Evolutionary conservation across 441 rosid genomes (phyloP).

Genomic region (Erodium trifolium): DNA sequence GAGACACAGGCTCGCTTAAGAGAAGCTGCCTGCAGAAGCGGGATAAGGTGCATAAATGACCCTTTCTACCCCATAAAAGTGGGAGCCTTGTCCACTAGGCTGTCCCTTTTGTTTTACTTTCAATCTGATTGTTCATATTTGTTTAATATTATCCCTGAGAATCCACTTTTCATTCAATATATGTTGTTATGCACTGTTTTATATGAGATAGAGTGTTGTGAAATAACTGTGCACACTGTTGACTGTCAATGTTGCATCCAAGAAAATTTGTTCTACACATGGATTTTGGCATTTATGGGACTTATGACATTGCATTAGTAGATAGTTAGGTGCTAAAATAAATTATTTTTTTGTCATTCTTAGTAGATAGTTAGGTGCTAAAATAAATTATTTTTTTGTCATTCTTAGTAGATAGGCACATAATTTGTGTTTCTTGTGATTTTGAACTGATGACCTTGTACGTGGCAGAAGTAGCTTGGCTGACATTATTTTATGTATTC

Average conservation of each 20-base stretch:
- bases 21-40: neutral
- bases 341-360: too few species aligned
- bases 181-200: neutral
- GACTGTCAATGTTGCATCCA: neutral
- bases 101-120: neutral
- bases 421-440: neutral
- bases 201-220: neutral
- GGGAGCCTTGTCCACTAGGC: neutral
- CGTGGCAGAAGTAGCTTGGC: neutral
- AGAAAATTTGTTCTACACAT: conserved; percentile 2
- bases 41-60: neutral
- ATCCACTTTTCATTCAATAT: conserved; percentile 2
- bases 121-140: neutral
- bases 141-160: neutral
- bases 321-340: neutral
- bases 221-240: neutral
- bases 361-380: too few species aligned
- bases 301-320: neutral
- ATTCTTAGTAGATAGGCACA: too few species aligned
- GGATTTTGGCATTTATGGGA: neutral
- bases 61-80: neutral
- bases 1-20: neutral
- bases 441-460: neutral
- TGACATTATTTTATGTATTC: neutral
- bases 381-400: too few species aligned